Percentiles rank a stretch among this genome's conserved stretches.
phyloP scores from a whole-genome alignment of 257 asterid species.

The Gardenia jasminoides region DNA sequence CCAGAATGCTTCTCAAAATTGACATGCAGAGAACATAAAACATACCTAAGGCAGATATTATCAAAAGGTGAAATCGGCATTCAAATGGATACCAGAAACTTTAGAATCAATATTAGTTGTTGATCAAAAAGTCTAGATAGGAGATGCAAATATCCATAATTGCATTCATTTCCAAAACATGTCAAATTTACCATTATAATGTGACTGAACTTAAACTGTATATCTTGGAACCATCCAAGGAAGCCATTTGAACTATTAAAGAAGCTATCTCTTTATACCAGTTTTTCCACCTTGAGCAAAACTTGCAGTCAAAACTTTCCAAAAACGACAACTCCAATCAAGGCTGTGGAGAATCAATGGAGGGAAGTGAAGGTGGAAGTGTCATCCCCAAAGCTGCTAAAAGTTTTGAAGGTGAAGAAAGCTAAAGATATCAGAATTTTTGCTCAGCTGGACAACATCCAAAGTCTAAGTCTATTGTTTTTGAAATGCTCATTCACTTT shows the following conservation, averaged over 20 bases:
- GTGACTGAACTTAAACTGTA: neutral
- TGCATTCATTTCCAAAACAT: neutral
- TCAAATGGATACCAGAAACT: neutral
- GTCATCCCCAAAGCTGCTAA: too few species aligned
- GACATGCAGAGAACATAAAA: too few species aligned
- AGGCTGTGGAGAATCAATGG: too few species aligned
- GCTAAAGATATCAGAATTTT: too few species aligned
- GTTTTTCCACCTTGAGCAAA: neutral
- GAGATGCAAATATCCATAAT: neutral
- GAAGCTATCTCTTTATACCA: neutral
- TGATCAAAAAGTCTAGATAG: neutral
- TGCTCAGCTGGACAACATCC: too few species aligned
- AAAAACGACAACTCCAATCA: too few species aligned
- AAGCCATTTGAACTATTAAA: neutral
- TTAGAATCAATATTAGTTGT: neutral
- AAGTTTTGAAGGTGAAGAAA: too few species aligned
- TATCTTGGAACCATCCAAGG: neutral
- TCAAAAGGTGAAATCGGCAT: conserved; percentile 1
- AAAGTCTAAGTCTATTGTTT: too few species aligned
- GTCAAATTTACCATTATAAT: neutral
- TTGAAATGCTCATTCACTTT: too few species aligned
- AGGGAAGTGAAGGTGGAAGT: too few species aligned
- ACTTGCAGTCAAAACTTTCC: neutral
- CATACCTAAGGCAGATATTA: conserved; percentile 7
- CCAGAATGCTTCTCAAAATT: conserved; percentile 61